These are phyloP conservation scores for Aspergillus pseudonomiae DNA, from an alignment of 2,329 filamentous ascomycete genomes.

Conservation along the genomic window DNA sequence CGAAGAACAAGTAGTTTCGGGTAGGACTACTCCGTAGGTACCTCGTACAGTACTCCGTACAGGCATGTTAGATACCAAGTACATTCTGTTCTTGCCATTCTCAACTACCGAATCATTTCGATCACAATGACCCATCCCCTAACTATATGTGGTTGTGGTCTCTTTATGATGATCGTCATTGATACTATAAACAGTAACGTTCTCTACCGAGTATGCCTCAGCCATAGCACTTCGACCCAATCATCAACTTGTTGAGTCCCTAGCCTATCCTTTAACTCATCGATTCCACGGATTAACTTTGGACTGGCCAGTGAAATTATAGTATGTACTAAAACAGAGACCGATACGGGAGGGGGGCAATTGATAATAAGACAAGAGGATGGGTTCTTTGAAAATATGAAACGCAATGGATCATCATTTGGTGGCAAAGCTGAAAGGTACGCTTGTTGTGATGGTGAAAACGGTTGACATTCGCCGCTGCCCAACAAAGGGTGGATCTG, in stretches of 20 bases:
- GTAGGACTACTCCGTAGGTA: background rate
- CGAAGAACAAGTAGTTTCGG: background rate
- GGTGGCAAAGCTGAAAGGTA: conserved; percentile 23
- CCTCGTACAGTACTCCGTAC: background rate
- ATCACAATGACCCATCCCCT: background rate
- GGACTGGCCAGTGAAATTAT: conserved; percentile 2
- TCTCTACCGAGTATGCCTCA: background rate
- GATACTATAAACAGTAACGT: background rate
- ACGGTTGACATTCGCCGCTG: conserved; percentile 18
- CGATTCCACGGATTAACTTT: background rate
- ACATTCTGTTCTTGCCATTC: background rate
- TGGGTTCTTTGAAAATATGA: conserved; percentile 15
- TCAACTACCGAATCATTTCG: background rate
- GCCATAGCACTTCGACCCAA: too few relatives aligned
- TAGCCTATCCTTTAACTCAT: too few relatives aligned
- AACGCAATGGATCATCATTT: conserved; percentile 17
- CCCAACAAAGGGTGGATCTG: conserved; percentile 22
- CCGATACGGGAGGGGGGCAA: background rate
- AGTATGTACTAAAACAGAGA: background rate
- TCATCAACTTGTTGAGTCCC: too few relatives aligned
- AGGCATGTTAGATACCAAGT: background rate
- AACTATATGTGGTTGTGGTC: background rate
- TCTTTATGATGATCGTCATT: background rate
- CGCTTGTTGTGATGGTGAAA: conserved; percentile 17
- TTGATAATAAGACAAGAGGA: background rate